Percentiles rank a stretch among this genome's conserved stretches.
Evolutionary conservation across 2,329 filamentous ascomycete genomes (phyloP).

Genomic region (Penicillium sp.): DNA sequence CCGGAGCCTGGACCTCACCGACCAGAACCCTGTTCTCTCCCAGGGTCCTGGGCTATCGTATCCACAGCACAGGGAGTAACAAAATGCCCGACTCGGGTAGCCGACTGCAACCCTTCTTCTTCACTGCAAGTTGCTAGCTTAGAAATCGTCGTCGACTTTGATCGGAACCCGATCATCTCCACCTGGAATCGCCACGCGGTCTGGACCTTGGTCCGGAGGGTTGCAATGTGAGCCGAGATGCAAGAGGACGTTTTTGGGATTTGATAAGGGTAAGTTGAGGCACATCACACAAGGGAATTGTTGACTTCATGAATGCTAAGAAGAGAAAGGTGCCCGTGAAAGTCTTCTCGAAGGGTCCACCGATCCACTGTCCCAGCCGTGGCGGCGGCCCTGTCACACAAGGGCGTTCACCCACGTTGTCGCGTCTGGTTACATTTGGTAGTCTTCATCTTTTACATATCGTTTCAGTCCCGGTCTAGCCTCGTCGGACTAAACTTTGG

Average conservation of each 20-base stretch:
- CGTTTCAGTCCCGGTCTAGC: not conserved
- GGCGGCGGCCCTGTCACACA: not conserved
- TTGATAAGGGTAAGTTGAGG: not conserved
- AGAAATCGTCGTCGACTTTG: not conserved
- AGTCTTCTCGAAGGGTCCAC: not conserved
- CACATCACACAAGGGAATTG: not conserved
- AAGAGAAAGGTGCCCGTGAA: not conserved
- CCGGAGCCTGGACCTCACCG: not conserved
- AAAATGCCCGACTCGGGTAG: constrained; percentile 15
- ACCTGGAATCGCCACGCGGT: not conserved
- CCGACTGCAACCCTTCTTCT: constrained; percentile 14
- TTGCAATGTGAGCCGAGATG: not conserved
- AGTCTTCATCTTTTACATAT: not conserved
- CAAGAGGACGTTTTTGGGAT: not conserved
- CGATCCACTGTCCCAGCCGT: too few species aligned
- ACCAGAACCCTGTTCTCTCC: not conserved
- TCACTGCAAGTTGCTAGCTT: constrained; percentile 1
- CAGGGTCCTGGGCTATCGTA: not conserved
- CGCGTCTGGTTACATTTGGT: not conserved
- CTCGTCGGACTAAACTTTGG: not conserved
- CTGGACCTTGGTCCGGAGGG: not conserved
- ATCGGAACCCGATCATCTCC: not conserved
- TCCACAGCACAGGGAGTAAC: not conserved
- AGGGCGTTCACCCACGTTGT: constrained; percentile 1
- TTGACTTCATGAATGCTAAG: not conserved